Percentiles rank a stretch among this genome's conserved stretches.
phyloP scores from a whole-genome alignment of 352 stramenopile species.

The Saprolegnia diclina region DNA sequence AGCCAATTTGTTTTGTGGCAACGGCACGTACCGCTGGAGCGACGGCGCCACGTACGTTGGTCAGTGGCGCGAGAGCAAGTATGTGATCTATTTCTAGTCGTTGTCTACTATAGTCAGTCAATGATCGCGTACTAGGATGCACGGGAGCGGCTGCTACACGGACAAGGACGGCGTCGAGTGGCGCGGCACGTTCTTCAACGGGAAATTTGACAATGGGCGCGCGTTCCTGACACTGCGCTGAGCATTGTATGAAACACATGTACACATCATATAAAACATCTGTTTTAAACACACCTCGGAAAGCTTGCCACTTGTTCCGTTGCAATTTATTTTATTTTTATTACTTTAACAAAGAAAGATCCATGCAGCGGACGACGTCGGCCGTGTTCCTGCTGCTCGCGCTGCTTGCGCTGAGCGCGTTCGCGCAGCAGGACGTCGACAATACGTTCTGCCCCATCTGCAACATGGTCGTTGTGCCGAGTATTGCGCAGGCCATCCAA shows the following conservation, averaged over 20 bases:
- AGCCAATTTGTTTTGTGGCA: slow-evolving; percentile 52
- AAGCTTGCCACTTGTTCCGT: too few species aligned
- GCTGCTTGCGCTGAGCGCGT: background rate
- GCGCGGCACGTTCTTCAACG: slow-evolving; percentile 65
- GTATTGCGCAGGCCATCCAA: background rate
- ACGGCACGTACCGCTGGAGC: slow-evolving; percentile 56
- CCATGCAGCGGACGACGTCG: background rate
- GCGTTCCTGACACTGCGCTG: slow-evolving; percentile 72
- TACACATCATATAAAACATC: background rate
- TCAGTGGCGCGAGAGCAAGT: slow-evolving; percentile 48
- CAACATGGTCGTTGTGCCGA: slow-evolving; percentile 14
- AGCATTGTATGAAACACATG: slow-evolving; percentile 19
- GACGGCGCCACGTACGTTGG: slow-evolving; percentile 63
- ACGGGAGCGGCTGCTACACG: slow-evolving; percentile 59
- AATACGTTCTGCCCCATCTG: slow-evolving; percentile 21
- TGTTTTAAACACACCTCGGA: background rate
- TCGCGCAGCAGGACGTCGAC: slow-evolving; percentile 8
- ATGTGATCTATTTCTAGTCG: background rate
- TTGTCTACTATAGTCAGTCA: background rate
- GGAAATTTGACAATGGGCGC: slow-evolving; percentile 78
- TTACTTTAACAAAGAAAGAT: background rate
- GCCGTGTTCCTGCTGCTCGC: background rate
- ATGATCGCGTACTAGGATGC: slow-evolving; percentile 49
- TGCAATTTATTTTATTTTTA: background rate
- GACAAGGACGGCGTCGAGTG: slow-evolving; percentile 73